phyloP scores from a whole-genome alignment of 768 basidiomycete species.

The Lentinula detonsa region DNA sequence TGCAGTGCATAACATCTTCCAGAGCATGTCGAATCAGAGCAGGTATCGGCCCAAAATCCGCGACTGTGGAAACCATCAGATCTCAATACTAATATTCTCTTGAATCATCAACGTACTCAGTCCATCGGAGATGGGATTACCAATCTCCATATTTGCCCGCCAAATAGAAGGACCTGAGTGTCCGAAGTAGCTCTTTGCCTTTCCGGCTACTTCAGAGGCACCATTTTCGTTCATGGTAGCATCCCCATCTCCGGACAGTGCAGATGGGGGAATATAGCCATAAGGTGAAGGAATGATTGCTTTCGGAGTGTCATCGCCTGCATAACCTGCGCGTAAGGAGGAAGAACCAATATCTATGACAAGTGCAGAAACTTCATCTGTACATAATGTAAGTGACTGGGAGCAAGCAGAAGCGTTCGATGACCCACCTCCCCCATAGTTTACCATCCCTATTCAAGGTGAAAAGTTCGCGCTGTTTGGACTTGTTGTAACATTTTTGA shows the following conservation, averaged over 20 bases:
- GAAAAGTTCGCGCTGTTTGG: background rate
- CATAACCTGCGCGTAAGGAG: slow-evolving; percentile 90
- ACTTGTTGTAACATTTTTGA: background rate
- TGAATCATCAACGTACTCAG: slow-evolving; percentile 50
- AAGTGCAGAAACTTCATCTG: slow-evolving; percentile 96
- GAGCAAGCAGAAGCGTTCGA: background rate
- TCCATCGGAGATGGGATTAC: slow-evolving; percentile 78
- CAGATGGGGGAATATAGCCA: slow-evolving; percentile 49
- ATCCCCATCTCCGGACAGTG: slow-evolving; percentile 34
- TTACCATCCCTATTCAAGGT: slow-evolving; percentile 48
- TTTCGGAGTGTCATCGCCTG: slow-evolving; percentile 94
- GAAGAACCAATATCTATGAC: slow-evolving; percentile 93
- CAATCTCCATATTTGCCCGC: slow-evolving; percentile 85
- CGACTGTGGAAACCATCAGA: slow-evolving; percentile 32
- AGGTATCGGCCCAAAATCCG: slow-evolving; percentile 71
- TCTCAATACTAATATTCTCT: background rate
- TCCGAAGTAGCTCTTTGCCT: slow-evolving; percentile 70
- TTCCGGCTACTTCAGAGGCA: slow-evolving; percentile 31
- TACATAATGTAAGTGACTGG: background rate
- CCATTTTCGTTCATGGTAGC: slow-evolving; percentile 49
- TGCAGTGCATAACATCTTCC: slow-evolving; percentile 68
- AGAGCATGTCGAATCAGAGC: slow-evolving; percentile 72
- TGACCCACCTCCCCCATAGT: slow-evolving; percentile 73
- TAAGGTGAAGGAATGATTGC: slow-evolving; percentile 87
- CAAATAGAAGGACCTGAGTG: slow-evolving; percentile 87